These are phyloP conservation scores for Suhomyces tanzawaensis DNA, from an alignment of 805 yeast species.

Conservation along the genomic window DNA sequence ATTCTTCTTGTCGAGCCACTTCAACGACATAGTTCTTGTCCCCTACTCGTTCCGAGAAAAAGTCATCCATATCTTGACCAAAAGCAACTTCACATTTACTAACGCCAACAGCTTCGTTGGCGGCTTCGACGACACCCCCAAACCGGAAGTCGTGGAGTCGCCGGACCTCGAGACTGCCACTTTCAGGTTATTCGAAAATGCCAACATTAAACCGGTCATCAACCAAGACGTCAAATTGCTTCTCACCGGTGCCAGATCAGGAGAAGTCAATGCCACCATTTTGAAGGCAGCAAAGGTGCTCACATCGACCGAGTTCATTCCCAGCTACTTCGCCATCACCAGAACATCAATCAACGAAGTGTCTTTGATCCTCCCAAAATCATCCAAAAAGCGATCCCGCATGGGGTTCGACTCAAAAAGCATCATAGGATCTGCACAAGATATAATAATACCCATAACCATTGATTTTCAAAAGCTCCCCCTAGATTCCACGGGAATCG, in stretches of 20 bases:
- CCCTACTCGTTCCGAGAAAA: conserved; percentile 45
- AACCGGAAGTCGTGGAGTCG: neutral
- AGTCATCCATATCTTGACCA: conserved; percentile 46
- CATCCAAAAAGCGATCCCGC: conserved; percentile 28
- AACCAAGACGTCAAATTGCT: conserved; percentile 40
- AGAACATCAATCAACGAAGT: conserved; percentile 51
- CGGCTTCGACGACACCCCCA: neutral
- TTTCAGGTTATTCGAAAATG: conserved; percentile 33
- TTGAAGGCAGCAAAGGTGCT: conserved; percentile 41
- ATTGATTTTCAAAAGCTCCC: conserved; percentile 56
- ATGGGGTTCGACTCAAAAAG: conserved; percentile 41
- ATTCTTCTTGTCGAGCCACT: conserved; percentile 61
- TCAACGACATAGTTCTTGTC: conserved; percentile 60
- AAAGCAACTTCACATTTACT: conserved; percentile 39
- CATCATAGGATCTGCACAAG: conserved; percentile 57
- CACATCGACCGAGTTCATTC: conserved; percentile 22
- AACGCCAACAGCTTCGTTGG: neutral
- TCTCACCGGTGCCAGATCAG: conserved; percentile 59
- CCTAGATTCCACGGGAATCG: conserved; percentile 61
- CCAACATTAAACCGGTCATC: conserved; percentile 45
- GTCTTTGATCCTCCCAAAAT: conserved; percentile 46
- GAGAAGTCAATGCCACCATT: conserved; percentile 42
- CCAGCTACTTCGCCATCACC: conserved; percentile 53
- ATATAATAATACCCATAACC: conserved; percentile 53
- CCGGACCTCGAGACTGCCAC: conserved; percentile 29